Evolutionary conservation across 768 basidiomycete genomes (phyloP), one percentile per base, ranked within the genome.

Genomic region (Leccinum obscurum): DNA sequence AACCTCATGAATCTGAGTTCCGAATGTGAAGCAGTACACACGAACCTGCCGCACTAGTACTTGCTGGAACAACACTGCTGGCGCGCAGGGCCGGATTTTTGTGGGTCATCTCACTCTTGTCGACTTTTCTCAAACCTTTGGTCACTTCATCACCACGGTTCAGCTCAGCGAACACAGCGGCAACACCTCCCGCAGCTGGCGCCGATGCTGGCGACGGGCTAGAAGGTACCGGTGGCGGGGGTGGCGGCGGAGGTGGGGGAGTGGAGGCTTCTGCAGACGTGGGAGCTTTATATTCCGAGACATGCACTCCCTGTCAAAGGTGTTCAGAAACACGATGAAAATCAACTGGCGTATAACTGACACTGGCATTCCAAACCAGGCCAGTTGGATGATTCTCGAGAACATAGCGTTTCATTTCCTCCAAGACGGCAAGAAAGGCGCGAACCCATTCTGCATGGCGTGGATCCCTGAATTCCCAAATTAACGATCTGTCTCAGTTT

Each of bases 81-180:
- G 80, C 84, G 32, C 97, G 79, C 39, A 99, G 76, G 10, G 86
- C 83, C 0, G 97, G 96, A 69, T 99, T 98, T 82, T 99, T 98
- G 80, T 99, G 97, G 3, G 95, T 98, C 95, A 96, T 95, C 74
- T 98, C 90, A 63, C 92, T 95, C 79, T 87, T 90, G 71, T 95
- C 92, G 30, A 99, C 97, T 73, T 97, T 98, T 65, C 90, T 87
- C 66, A 99, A 74, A 11, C 91, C 88, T 70, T 90, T 92, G 6
- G 96, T 98, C 35, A 99, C 88, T 4, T 89, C 87, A 62, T 87
- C 91, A 1, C 96, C 95, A 46, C 89, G 84, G 70, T 98, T 98
- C 51, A 99, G 77, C 57, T 93, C 85, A 2, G 94, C 93, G 58
- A 99, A 95, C 26, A 99, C 90, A 4, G 91, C 90, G 11, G 86